Percentiles rank a stretch among this genome's conserved stretches.
Evolutionary conservation across 1,139 yeast species (phyloP).

Genomic region (Suhomyces chickasaworum): DNA sequence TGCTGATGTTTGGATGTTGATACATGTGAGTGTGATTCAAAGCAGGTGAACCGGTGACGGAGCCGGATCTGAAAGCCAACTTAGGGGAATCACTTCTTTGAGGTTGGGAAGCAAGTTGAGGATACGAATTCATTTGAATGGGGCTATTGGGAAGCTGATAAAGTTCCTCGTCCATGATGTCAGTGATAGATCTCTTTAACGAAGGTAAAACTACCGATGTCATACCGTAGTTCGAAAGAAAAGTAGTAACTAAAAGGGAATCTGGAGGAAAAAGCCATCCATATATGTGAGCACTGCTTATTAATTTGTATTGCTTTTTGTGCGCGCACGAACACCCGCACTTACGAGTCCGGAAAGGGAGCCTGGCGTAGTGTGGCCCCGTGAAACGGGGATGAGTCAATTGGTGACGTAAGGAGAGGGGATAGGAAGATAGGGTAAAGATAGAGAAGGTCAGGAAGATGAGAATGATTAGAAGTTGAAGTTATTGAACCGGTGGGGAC

Average conservation of each 20-base stretch:
- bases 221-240: constrained; percentile 28
- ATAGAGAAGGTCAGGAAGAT: neutral
- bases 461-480: neutral
- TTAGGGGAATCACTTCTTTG: constrained; percentile 16
- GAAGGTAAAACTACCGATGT: constrained; percentile 52
- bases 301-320: constrained; percentile 16
- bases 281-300: constrained; percentile 16
- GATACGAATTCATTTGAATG: constrained; percentile 14
- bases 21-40: constrained; percentile 19
- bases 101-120: constrained; percentile 10
- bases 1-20: constrained; percentile 18
- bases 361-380: constrained; percentile 4
- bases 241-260: neutral
- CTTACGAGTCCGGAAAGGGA: neutral
- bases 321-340: constrained; percentile 8
- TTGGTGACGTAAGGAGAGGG: constrained; percentile 3
- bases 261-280: constrained; percentile 16
- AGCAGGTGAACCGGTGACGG: constrained; percentile 24
- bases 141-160: constrained; percentile 46
- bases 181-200: constrained; percentile 57
- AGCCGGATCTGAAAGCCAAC: constrained; percentile 12
- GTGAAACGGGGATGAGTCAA: constrained; percentile 6
- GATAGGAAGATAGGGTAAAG: neutral
- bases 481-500: neutral
- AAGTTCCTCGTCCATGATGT: constrained; percentile 66